These are phyloP conservation scores for Epichloe bromicola DNA, from an alignment of 2,329 filamentous ascomycete genomes.

Conservation along the genomic window DNA sequence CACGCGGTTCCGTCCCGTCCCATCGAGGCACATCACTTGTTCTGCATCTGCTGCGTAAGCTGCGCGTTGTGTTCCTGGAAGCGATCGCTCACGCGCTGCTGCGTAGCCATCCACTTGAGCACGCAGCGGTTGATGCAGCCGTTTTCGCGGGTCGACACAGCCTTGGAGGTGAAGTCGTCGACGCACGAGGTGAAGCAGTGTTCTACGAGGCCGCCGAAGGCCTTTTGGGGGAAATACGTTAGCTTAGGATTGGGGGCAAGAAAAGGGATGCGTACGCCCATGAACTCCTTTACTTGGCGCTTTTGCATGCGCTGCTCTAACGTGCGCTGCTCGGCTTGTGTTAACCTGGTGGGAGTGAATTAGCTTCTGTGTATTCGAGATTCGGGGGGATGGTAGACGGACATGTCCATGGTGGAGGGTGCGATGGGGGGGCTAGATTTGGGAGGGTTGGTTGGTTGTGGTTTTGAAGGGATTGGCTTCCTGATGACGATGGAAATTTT, in stretches of 20 bases:
- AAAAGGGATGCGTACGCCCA: conserved; percentile 55
- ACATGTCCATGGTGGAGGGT: conserved; percentile 9
- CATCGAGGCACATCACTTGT: conserved; percentile 22
- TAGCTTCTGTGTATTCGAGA: not conserved
- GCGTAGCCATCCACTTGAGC: conserved; percentile 88
- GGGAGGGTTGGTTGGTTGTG: not conserved
- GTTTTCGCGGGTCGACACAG: conserved; percentile 74
- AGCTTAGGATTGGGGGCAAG: not conserved
- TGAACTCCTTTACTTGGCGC: conserved; percentile 98
- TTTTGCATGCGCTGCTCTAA: conserved; percentile 90
- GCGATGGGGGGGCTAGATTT: not conserved
- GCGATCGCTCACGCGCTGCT: conserved; percentile 78
- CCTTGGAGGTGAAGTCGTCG: conserved; percentile 97
- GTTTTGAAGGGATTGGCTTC: not conserved
- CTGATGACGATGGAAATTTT: conserved; percentile 16
- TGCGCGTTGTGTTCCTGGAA: conserved; percentile 64
- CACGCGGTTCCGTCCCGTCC: not conserved
- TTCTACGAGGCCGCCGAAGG: conserved; percentile 42
- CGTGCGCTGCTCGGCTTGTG: conserved; percentile 72
- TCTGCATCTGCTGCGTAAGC: conserved; percentile 38
- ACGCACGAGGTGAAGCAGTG: conserved; percentile 95
- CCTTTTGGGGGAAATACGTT: conserved; percentile 11
- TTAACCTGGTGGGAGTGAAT: conserved; percentile 38
- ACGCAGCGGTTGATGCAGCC: conserved; percentile 91
- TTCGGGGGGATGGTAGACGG: not conserved